Evolutionary conservation across 768 basidiomycete genomes (phyloP), one percentile per base, ranked within the genome.

Genomic region (Phallus indusiatus): DNA sequence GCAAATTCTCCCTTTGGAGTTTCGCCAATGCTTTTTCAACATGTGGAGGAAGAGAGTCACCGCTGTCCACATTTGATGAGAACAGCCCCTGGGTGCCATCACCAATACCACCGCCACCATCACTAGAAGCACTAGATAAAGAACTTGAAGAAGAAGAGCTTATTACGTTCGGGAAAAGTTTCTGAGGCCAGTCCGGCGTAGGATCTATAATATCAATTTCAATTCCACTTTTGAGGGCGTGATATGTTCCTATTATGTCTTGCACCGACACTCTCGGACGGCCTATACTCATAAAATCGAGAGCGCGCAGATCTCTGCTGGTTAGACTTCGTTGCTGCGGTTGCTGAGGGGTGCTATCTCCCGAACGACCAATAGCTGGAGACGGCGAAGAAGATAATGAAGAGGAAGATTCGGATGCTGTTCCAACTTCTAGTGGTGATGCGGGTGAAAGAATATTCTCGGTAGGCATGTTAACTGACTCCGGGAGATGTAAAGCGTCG

Each of bases 1-100:
- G 70, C 1, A 91, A 69, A 1, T 88, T 76, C 66, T 93, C 88
- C 48, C 86, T 77, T 69, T 94, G 91, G 60, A 94, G 73, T 6
- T 74, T 77, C 14, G 84, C 79, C 33, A 93, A 82, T 9, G 83
- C 84, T 56, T 83, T 79, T n/a, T 75, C 75, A n/a, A 83, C 75
- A 64, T 80, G 79, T 6, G 73, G 63, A 9, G 81, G 76, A 17
- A 79, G 62, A 11, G 69, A 68, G 56, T 56, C 55, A 12, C 47
- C 55, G 7, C 20, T 24, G 8, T 22, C 33, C 18, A 7, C 54
- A 35, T 56, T 24, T 54, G 28, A n/a, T n/a, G 24, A 52, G 60
- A 54, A n/a, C 9, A n/a, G 3, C 14, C 42, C 42, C 28, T 28
- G 21, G 56, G 8, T 20, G 55, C 8, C 52, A 55, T 59, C 7